Conservation (phyloP, 768 basidiomycete species). For the Suillus placidus region DNA sequence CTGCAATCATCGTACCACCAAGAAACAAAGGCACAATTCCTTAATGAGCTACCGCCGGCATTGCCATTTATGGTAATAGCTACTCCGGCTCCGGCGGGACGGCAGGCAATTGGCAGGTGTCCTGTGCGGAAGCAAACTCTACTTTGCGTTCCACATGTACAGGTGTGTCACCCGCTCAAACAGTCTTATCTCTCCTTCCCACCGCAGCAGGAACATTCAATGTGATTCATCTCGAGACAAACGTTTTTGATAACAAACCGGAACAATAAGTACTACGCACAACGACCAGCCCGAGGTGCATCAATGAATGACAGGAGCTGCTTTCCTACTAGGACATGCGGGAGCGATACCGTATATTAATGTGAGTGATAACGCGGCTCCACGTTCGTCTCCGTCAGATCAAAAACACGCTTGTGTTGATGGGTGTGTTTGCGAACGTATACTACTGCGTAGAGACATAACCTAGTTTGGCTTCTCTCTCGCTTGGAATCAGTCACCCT, state of each 20-base stretch:
- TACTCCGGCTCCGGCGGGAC: background rate
- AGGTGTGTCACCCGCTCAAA: background rate
- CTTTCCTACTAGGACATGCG: background rate
- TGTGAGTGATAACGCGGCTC: too few species aligned
- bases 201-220: background rate
- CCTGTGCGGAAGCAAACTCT: background rate
- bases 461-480: background rate
- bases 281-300: background rate
- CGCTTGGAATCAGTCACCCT: background rate
- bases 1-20: background rate
- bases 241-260: background rate
- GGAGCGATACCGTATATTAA: background rate
- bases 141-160: background rate
- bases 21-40: conserved; percentile 2
- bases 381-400: too few species aligned
- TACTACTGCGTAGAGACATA: background rate
- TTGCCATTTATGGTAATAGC: background rate
- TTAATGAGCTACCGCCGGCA: background rate
- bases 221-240: background rate
- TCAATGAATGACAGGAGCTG: background rate
- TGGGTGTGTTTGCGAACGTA: background rate
- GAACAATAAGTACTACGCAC: background rate
- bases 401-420: too few species aligned
- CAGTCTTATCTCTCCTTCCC: background rate
- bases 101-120: background rate